Evolutionary conservation across 2,329 filamentous ascomycete genomes (phyloP), one percentile per base, ranked within the genome.

Genomic region (Alternaria viburni): DNA sequence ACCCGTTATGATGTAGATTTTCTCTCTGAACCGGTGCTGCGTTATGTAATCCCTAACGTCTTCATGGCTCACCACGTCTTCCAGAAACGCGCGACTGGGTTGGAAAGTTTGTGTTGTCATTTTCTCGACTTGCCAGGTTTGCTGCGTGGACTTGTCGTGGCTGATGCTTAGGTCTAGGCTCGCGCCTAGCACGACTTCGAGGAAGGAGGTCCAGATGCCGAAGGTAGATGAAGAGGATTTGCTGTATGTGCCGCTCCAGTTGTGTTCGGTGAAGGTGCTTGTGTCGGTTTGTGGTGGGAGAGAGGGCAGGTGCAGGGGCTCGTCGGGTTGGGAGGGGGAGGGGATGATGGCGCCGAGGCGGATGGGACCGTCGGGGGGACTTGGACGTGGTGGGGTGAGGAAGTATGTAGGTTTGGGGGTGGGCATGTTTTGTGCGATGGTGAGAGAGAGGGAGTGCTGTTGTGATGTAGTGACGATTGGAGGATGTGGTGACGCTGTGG

Each of bases 121-220:
- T 30, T n/a, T 30, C 5, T 50, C 47, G 1, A 50, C 47, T 50
- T 25, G 8, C 46, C 46, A 49, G 9, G 4, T 17, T n/a, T 25
- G 46, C 2, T 10, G 4, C 8, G 3, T 3, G 9, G 46, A 15
- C 7, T 49, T 49, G 3, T 25, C 46, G 3, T n/a, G 2, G 15
- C 19, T 21, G 19, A 50, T 10, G 15, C n/a, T 17, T 28, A 30
- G 10, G 26, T 28, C 26, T 5, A 12, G 10, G 26, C 26, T 12
- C 10, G 10, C 26, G 10, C 26, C 26, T 2, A 28, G 26, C 10
- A 28, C 26, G 26, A 11, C 10, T 28, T 65, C 51, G 3, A 67
- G 46, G 43, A 67, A 67, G 5, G 54, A 59, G 8, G 61, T 59
- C 64, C 64, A 67, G 25, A 67, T 44, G 9, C 61, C 61, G n/a